Conservation (phyloP, 352 stramenopile genomes). For the Phytophthora nicotianae region DNA sequence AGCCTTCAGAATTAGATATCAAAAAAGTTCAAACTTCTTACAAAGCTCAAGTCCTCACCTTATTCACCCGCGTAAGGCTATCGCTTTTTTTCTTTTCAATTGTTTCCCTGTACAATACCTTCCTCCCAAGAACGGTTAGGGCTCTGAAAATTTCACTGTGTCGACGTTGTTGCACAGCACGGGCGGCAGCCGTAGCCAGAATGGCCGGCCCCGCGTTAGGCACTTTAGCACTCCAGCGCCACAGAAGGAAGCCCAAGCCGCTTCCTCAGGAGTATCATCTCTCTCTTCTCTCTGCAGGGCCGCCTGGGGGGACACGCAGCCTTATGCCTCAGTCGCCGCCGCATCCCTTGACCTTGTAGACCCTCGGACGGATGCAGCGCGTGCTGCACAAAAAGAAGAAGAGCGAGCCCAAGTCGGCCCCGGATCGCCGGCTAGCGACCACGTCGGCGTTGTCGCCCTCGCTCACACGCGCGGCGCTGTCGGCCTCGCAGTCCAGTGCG, state of each 20-base stretch:
- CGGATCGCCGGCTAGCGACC: slow-evolving; percentile 14
- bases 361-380: slow-evolving; percentile 32
- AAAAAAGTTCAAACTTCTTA: not conserved
- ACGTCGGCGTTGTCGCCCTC: slow-evolving; percentile 18
- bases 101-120: not conserved
- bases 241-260: slow-evolving; percentile 10
- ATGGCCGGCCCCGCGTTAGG: not conserved
- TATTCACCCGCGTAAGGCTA: not conserved
- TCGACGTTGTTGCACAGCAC: slow-evolving; percentile 37
- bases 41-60: not conserved
- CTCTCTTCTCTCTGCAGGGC: slow-evolving; percentile 6
- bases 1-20: not conserved
- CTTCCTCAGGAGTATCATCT: slow-evolving; percentile 5
- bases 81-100: not conserved
- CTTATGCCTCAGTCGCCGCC: slow-evolving; percentile 31
- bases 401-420: slow-evolving; percentile 16
- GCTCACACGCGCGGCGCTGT: slow-evolving; percentile 1
- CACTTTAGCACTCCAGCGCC: slow-evolving; percentile 26
- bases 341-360: slow-evolving; percentile 9
- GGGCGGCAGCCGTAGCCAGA: slow-evolving; percentile 26
- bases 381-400: slow-evolving; percentile 37
- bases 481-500: slow-evolving; percentile 8
- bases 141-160: slow-evolving; percentile 73
- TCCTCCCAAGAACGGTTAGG: slow-evolving; percentile 50
- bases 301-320: not conserved